These are phyloP conservation scores for Hortiboletus flavorubellus DNA, from an alignment of 768 basidiomycete genomes.

Conservation along the genomic window DNA sequence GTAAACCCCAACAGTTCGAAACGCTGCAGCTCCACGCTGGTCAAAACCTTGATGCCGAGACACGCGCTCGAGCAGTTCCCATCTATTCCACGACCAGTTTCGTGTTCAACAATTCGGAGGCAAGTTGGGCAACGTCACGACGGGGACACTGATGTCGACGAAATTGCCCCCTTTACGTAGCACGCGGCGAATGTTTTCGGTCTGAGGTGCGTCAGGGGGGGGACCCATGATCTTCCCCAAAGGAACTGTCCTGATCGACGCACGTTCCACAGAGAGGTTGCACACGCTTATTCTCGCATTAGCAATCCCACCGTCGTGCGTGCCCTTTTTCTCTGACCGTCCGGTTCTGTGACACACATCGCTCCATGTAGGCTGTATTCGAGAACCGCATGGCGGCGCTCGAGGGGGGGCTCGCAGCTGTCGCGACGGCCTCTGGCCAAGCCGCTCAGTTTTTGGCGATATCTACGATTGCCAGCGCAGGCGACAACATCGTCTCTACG, in stretches of 20 bases:
- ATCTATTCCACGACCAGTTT: constrained; percentile 75
- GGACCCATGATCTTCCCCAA: no score
- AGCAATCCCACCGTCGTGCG: constrained; percentile 22
- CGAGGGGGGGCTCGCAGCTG: constrained; percentile 76
- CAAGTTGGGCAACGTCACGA: constrained; percentile 27
- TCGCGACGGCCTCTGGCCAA: constrained; percentile 73
- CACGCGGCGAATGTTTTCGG: constrained; percentile 15
- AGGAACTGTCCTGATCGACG: neutral
- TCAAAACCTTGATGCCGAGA: constrained; percentile 55
- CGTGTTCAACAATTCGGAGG: constrained; percentile 61
- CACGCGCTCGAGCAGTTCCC: constrained; percentile 72
- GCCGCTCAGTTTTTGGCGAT: constrained; percentile 76
- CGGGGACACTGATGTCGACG: no score
- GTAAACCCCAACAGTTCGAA: constrained; percentile 53
- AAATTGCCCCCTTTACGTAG: neutral
- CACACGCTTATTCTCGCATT: constrained; percentile 16
- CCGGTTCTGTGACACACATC: no score
- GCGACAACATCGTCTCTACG: constrained; percentile 80
- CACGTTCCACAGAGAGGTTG: neutral
- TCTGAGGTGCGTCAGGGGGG: constrained; percentile 4
- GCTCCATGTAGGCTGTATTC: constrained; percentile 57
- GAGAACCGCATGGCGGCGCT: constrained; percentile 76
- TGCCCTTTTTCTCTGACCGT: neutral
- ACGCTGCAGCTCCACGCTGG: constrained; percentile 81
- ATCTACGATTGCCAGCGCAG: constrained; percentile 52